Base-by-base conservation (phyloP, 352 stramenopile species). In the Albugo laibachii region DNA sequence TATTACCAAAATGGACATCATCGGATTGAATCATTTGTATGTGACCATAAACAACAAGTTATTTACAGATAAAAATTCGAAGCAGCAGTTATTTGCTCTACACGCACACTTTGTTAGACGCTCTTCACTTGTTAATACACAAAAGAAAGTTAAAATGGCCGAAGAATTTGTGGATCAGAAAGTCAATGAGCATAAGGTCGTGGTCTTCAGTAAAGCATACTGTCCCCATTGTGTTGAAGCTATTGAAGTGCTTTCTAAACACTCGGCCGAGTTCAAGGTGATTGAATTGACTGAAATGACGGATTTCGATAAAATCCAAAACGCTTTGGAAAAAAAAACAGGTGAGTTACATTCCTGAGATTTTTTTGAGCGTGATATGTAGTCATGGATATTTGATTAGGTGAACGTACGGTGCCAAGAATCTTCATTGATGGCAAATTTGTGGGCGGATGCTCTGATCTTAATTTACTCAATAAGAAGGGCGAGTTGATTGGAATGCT, bases 351-450 rank as follows among this genome's bases (percentile, higher is more conserved):
- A 43, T 43, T 8, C 3, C 16, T 3, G 8, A 24, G 8, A 43
- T 24, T 10, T 24, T n/a, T 3, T 24, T 19, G 20, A 43, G 20
- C 3, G 16, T 24, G 20, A 19, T 24, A 43, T 10, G 16, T 8
- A 10, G 3, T 24, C 8, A 3, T 24, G 3, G 8, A 10, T 43
- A 19, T 19, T 43, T 43, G 16, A 43, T 43, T 8, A 43, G 51
- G 51, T 38, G 43, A 57, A 36, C 42, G 65, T 45, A 93, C 77
- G 11, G 83, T 95, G 16, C 85, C 87, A 0, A 94, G 94, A 60
- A 78, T 96, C 11, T 97, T 95, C 59, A 66, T 97, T 34, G 72
- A 65, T 24, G 80, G 80, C 45, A 58, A 78, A 45, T 74, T 79
- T 57, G 50, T 93, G 36, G 84, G 84, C 46, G 84, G 84, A 36